Conservation (phyloP, 106 monocot species). For the Dendrobium catenatum region DNA sequence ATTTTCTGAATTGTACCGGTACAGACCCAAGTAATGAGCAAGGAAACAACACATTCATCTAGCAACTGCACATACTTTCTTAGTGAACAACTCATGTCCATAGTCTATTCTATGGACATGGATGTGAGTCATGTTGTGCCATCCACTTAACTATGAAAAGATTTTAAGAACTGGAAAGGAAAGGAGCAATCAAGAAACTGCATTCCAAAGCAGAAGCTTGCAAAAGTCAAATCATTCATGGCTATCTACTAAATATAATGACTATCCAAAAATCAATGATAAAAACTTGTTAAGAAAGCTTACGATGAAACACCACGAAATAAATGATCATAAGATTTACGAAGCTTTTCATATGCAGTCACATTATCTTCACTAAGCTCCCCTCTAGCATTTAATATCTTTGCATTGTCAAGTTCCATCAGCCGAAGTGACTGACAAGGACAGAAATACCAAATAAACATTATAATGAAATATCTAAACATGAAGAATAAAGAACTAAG, state of each 20-base stretch:
- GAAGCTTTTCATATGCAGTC: slow-evolving; percentile 81
- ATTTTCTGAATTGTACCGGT: not conserved
- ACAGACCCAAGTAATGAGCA: not conserved
- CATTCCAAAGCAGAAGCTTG: not conserved
- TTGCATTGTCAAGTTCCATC: slow-evolving; percentile 92
- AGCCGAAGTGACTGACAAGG: slow-evolving; percentile 53
- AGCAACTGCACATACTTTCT: not conserved
- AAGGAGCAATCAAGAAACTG: not conserved
- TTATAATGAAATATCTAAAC: not conserved
- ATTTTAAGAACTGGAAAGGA: not conserved
- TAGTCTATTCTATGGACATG: not conserved
- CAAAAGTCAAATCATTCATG: slow-evolving; percentile 2
- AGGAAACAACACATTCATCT: not conserved
- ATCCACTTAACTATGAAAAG: not conserved
- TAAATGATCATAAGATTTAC: slow-evolving; percentile 85
- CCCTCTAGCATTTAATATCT: slow-evolving; percentile 82
- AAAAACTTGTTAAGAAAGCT: slow-evolving; percentile 15
- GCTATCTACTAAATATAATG: not conserved
- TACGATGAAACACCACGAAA: slow-evolving; percentile 95
- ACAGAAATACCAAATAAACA: slow-evolving; percentile 12
- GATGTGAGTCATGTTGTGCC: not conserved
- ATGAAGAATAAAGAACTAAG: not conserved
- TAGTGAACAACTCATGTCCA: not conserved
- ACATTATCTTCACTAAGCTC: slow-evolving; percentile 91
- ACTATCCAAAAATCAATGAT: not conserved